These are phyloP conservation scores for Aspergillus caelatus DNA, from an alignment of 2,329 filamentous ascomycete species.

Conservation along the genomic window DNA sequence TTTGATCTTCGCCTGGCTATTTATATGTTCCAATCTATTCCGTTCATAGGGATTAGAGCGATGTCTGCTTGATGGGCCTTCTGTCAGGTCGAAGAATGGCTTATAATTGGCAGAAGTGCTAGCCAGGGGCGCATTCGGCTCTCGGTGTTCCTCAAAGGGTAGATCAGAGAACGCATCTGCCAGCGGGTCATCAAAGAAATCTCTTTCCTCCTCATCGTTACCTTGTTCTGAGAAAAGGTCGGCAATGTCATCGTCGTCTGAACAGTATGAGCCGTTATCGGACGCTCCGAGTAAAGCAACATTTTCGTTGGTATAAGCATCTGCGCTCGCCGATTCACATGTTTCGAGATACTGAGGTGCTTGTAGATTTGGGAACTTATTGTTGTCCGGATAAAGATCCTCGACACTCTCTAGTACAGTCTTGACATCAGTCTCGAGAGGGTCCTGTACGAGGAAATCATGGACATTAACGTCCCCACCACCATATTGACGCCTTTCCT, in stretches of 20 bases:
- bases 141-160: constrained; percentile 20
- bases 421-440: constrained; percentile 64
- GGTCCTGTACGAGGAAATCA: constrained; percentile 61
- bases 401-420: constrained; percentile 82
- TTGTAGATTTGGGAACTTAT: constrained; percentile 41
- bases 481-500: constrained; percentile 61
- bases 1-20: background rate
- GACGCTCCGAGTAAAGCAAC: constrained; percentile 55
- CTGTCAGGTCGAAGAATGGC: background rate
- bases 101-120: background rate
- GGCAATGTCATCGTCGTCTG: constrained; percentile 45
- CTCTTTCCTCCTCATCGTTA: constrained; percentile 17
- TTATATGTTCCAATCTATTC: background rate
- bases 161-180: constrained; percentile 29
- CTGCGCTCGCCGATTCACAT: constrained; percentile 18
- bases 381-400: constrained; percentile 76
- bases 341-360: constrained; percentile 14
- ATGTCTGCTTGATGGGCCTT: background rate
- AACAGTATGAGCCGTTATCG: constrained; percentile 44
- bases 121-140: background rate
- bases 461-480: constrained; percentile 60
- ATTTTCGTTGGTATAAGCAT: constrained; percentile 66
- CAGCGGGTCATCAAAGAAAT: constrained; percentile 15
- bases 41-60: no score
- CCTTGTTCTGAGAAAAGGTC: constrained; percentile 24